Evolutionary conservation across 2,329 filamentous ascomycete species (phyloP).

Genomic region (Talaromyces sp.): DNA sequence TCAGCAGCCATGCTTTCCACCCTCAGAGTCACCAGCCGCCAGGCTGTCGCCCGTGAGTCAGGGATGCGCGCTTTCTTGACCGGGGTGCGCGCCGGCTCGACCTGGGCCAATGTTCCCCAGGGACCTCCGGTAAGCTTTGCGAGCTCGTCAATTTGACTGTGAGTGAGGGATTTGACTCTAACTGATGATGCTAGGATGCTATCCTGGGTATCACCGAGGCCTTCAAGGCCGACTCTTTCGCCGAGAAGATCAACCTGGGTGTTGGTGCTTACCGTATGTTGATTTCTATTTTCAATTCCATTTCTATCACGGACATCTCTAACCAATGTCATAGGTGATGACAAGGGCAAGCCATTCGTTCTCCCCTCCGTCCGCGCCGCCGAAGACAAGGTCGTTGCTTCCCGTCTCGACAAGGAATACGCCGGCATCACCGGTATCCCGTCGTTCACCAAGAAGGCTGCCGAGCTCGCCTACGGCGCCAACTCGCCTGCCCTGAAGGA

Average conservation of each 20-base stretch:
- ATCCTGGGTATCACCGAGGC: constrained; percentile 76
- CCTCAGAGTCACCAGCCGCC: constrained; percentile 39
- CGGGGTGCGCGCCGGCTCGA: constrained; percentile 63
- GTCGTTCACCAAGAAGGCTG: constrained; percentile 87
- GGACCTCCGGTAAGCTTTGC: constrained; percentile 75
- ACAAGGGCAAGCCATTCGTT: constrained; percentile 96
- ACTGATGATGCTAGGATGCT: constrained; percentile 31
- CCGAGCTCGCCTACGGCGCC: constrained; percentile 81
- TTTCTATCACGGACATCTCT: background rate
- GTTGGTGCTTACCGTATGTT: constrained; percentile 85
- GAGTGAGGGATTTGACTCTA: background rate
- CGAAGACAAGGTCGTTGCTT: constrained; percentile 76
- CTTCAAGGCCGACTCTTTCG: constrained; percentile 92
- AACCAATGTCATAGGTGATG: constrained; percentile 52
- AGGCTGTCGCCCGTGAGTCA: constrained; percentile 35
- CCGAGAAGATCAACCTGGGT: constrained; percentile 97
- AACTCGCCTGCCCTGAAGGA: constrained; percentile 70
- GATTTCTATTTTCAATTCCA: background rate
- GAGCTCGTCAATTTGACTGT: background rate
- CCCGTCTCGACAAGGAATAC: constrained; percentile 90
- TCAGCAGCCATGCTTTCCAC: constrained; percentile 41
- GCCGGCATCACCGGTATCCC: constrained; percentile 95
- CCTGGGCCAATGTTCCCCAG: constrained; percentile 87
- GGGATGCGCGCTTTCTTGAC: constrained; percentile 33
- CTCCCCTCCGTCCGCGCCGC: constrained; percentile 87